Evolutionary conservation across 2,329 filamentous ascomycete species (phyloP), one percentile per base, ranked within the genome.

Genomic region (Pseudocercospora eumusae): DNA sequence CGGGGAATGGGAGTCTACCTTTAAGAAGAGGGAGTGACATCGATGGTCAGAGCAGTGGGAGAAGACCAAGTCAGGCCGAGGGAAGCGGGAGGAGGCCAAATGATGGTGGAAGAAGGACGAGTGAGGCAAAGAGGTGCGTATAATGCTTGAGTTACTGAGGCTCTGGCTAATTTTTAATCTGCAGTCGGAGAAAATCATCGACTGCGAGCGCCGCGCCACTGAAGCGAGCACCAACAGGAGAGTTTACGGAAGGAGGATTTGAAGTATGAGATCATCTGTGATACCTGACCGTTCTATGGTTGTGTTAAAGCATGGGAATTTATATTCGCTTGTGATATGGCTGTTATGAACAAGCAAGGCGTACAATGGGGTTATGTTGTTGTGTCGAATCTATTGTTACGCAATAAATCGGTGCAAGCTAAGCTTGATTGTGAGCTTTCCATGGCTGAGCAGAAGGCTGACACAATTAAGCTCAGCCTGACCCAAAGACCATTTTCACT

Each of bases 41-140:
- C 8, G 47, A 56, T 25, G 54, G 11, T 25, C 27, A 15, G n/a
- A 18, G 47, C 23, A 27, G 28, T n/a, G 31, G 31, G 18, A 54
- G 28, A 9, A 20, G 21, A 28, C 21, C 15, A 18, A 52, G 47
- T 28, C 47, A 52, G 15, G 47, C 31, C 15, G 52, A 59, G 49
- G 33, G 31, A n/a, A 54, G 57, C 31, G 33, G 20, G 15, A 27
- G 20, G 44, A 63, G 44, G 18, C 47, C 55, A 20, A 75, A 77
- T 36, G 75, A 81, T 47, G 28, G 11, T 33, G 31, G 33, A 50
- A 47, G 56, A 42, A 57, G 40, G 15, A 36, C 15, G 15, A 57
- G 56, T 23, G 56, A 57, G 25, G 11, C n/a, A 42, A 57, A 57
- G 25, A 36, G 28, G 40, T 57, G 25, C 23, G 42, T 40, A n/a